Evolutionary conservation across 164 flowering plant genomes (phyloP).

Genomic region (Hamamelis virginiana): DNA sequence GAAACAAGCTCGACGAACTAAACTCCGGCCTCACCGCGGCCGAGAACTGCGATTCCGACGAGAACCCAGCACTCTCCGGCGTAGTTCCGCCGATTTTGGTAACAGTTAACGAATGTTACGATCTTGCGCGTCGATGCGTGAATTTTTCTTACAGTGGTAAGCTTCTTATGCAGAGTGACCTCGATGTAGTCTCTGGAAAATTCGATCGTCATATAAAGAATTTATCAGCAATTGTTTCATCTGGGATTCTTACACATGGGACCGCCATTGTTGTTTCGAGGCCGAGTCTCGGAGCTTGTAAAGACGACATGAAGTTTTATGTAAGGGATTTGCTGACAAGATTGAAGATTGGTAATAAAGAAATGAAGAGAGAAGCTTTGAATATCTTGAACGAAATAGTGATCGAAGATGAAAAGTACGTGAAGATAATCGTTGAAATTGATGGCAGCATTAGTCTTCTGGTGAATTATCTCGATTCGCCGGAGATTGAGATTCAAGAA

Average conservation of each 20-base stretch:
- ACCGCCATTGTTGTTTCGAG: slow-evolving; percentile 68
- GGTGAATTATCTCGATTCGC: slow-evolving; percentile 51
- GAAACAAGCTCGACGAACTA: slow-evolving; percentile 76
- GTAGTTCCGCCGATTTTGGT: slow-evolving; percentile 23
- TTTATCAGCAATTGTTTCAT: slow-evolving; percentile 47
- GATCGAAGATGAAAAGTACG: slow-evolving; percentile 68
- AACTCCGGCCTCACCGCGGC: slow-evolving; percentile 49
- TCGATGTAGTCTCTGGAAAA: slow-evolving; percentile 53
- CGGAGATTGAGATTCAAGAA: slow-evolving; percentile 53
- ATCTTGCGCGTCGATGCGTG: slow-evolving; percentile 61
- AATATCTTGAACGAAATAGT: slow-evolving; percentile 46
- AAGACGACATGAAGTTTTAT: slow-evolving; percentile 76
- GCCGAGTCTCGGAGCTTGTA: slow-evolving; percentile 56
- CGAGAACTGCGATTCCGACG: slow-evolving; percentile 40
- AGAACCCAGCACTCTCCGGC: slow-evolving; percentile 29
- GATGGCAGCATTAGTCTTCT: slow-evolving; percentile 42
- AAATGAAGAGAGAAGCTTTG: slow-evolving; percentile 72
- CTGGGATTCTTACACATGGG: slow-evolving; percentile 48
- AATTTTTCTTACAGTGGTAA: slow-evolving; percentile 78
- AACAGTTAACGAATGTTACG: slow-evolving; percentile 45
- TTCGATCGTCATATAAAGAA: slow-evolving; percentile 50
- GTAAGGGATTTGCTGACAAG: slow-evolving; percentile 65
- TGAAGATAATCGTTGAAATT: slow-evolving; percentile 48
- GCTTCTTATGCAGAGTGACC: slow-evolving; percentile 94
- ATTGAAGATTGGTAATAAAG: slow-evolving; percentile 63